Percentiles rank a stretch among this genome's conserved stretches.
These are phyloP conservation scores for Rhizopogon roseolus DNA, from an alignment of 768 basidiomycete species.

Conservation along the genomic window DNA sequence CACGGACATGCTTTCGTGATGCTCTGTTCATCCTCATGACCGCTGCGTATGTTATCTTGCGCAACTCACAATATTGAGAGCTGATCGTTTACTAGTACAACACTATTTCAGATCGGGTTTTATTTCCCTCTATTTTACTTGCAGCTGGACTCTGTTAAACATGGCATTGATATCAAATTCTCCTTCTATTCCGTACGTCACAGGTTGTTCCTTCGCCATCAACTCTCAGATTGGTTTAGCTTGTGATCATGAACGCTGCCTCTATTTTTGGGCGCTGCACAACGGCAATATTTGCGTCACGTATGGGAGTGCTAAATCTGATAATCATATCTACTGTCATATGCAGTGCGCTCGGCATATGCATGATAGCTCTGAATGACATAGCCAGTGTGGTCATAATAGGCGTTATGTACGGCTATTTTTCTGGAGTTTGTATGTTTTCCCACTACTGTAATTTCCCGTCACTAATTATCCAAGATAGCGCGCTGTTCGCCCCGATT, in stretches of 20 bases:
- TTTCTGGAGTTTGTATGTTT: constrained; percentile 30
- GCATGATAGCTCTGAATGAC: constrained; percentile 31
- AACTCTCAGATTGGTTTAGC: constrained; percentile 16
- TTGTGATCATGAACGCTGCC: constrained; percentile 45
- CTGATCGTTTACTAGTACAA: not conserved
- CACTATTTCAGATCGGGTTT: constrained; percentile 29
- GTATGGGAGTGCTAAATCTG: constrained; percentile 36
- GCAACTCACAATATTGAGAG: not conserved
- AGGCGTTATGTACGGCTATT: constrained; percentile 39
- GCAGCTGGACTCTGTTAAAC: constrained; percentile 43
- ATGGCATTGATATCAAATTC: constrained; percentile 35
- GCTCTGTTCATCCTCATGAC: not conserved
- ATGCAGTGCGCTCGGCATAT: constrained; percentile 34
- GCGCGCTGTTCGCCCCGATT: constrained; percentile 32
- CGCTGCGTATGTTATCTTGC: not conserved
- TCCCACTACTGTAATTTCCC: not conserved
- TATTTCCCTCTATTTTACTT: constrained; percentile 50
- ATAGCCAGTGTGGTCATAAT: constrained; percentile 31
- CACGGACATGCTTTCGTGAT: not conserved
- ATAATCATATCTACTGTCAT: constrained; percentile 24
- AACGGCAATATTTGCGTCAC: constrained; percentile 34
- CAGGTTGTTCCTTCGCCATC: not conserved
- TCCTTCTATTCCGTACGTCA: constrained; percentile 44
- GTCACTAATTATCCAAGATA: constrained; percentile 14
- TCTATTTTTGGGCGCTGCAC: constrained; percentile 43